Conservation (phyloP, 1,284 basidiomycete genomes). For the Apiotrichum sp. region DNA sequence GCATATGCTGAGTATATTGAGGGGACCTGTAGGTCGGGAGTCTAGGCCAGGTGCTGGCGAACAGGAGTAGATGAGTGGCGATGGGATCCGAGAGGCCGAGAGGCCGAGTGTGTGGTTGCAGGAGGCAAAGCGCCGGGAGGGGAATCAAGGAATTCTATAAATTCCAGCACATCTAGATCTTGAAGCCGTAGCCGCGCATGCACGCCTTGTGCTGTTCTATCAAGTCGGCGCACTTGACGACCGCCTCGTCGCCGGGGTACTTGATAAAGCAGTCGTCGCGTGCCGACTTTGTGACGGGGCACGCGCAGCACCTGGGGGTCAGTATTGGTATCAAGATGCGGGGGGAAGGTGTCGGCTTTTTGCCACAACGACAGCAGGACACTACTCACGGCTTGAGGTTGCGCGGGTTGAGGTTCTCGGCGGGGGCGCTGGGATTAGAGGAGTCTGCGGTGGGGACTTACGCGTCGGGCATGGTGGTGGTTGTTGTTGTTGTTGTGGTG, state of each 20-base stretch:
- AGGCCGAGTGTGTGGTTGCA: too few relatives aligned
- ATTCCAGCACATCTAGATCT: slow-evolving; percentile 52
- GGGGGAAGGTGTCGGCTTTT: too few relatives aligned
- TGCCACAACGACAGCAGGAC: too few relatives aligned
- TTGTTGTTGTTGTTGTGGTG: not conserved
- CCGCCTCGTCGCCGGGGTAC: slow-evolving; percentile 61
- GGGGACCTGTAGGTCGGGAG: not conserved
- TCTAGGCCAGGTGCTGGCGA: not conserved
- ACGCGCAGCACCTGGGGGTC: slow-evolving; percentile 73
- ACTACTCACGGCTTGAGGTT: slow-evolving; percentile 79
- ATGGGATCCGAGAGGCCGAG: not conserved
- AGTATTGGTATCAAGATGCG: too few relatives aligned
- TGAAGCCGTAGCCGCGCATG: slow-evolving; percentile 84
- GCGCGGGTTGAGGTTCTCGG: slow-evolving; percentile 71
- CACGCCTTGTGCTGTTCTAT: slow-evolving; percentile 76
- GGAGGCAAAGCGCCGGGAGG: too few relatives aligned
- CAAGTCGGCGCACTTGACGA: slow-evolving; percentile 71
- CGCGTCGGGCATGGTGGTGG: slow-evolving; percentile 11
- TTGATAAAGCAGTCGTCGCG: slow-evolving; percentile 91
- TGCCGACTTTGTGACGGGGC: slow-evolving; percentile 82
- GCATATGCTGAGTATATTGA: slow-evolving; percentile 6
- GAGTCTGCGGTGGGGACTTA: slow-evolving; percentile 7
- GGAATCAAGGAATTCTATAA: too few relatives aligned
- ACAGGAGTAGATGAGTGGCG: too few relatives aligned
- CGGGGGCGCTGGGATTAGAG: not conserved